These are phyloP conservation scores for Fraxinus paxiana DNA, from an alignment of 305 asterid genomes.

Conservation along the genomic window DNA sequence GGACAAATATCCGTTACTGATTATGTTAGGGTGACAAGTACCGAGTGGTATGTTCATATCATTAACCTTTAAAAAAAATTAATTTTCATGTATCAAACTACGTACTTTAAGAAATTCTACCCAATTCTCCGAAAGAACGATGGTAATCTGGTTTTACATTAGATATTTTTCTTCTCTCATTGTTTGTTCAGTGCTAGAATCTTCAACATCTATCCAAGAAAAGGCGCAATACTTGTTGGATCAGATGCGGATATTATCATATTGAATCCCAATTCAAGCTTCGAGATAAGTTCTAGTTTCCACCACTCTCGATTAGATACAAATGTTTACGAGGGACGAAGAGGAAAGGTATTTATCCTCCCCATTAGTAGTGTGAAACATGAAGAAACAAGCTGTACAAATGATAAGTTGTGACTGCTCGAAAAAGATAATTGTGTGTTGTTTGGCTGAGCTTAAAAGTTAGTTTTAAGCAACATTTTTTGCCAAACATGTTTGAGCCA, in stretches of 20 bases:
- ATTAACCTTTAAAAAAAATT: not conserved
- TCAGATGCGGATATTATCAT: conserved; percentile 94
- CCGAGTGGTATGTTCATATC: conserved; percentile 64
- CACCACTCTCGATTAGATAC: conserved; percentile 88
- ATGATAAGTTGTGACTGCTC: not conserved
- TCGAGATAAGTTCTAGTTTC: conserved; percentile 61
- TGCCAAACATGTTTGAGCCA: not conserved
- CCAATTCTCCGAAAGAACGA: not conserved
- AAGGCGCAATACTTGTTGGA: conserved; percentile 86
- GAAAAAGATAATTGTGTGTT: not conserved
- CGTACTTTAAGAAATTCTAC: not conserved
- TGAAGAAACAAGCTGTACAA: not conserved
- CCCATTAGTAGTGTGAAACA: not conserved
- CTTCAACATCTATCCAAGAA: conserved; percentile 89
- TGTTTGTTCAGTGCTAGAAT: conserved; percentile 60
- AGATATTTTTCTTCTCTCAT: not conserved
- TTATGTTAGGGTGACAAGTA: conserved; percentile 76
- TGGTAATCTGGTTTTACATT: not conserved
- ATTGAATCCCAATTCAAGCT: conserved; percentile 80
- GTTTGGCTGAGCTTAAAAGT: not conserved
- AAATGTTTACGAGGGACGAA: conserved; percentile 81
- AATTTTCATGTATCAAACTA: not conserved
- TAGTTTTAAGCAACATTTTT: not conserved
- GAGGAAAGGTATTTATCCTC: conserved; percentile 57
- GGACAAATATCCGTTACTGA: conserved; percentile 79